Evolutionary conservation across 495 filamentous ascomycete genomes (phyloP), one percentile per base, ranked within the genome.

Genomic region (Hyaloscypha variabilis): DNA sequence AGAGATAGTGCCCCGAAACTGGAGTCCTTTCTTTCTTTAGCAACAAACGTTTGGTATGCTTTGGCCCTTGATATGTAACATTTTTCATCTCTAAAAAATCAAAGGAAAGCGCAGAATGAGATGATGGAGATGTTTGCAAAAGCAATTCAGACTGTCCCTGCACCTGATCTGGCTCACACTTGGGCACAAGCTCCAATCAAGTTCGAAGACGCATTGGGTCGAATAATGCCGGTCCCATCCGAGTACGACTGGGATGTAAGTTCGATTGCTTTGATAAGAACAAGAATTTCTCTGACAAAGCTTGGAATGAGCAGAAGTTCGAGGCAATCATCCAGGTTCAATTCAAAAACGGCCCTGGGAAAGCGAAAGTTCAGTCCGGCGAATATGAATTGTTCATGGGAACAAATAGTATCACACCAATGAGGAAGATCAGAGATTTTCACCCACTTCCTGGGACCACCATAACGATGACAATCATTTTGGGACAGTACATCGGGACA

Each of bases 161-260:
- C 28, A 14, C 28, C 28, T n/a, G 29, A 58, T 19, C 31, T 58
- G 30, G 19, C 14, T 39, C 30, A 58, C 21, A 58, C 56, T 30
- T 58, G 56, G 56, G 56, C 30, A 10, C 56, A 58, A 58, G 28
- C 56, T 30, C 56, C 56, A 3, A 13, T 58, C n/a, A 58, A 34
- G 24, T 58, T 58, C 19, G 56, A 58, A 23, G 56, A 58, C 28
- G 56, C 56, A 21, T 29, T 58, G 17, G 56, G 56, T 10, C 30
- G 56, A 34, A 10, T 31, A 10, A 34, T 58, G 2, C 56, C 28
- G 8, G 28, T 58, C 6, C 56, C 56, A 19, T 58, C 56, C 25
- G 56, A 58, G 31, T 58, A 58, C 21, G 56, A 58, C 30, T 58
- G 28, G 56, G 56, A 58, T 58, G 56, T 58, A 36, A 34, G 56